Base-by-base conservation (phyloP, 352 stramenopile genomes). In the Globisporangium mamillatum region DNA sequence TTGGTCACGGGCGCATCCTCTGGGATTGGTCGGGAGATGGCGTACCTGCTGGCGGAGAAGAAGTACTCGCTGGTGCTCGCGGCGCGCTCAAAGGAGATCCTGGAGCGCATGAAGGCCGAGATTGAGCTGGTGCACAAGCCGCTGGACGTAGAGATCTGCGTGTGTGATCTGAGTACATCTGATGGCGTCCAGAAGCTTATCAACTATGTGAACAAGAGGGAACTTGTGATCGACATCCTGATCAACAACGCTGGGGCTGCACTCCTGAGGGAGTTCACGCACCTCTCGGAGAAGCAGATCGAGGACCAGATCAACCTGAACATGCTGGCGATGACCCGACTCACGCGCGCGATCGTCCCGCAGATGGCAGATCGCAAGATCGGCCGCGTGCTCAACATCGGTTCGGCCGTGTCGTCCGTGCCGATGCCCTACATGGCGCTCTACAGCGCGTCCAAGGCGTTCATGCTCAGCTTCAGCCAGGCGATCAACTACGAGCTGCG, bases 321-420 rank as follows among this genome's bases (percentile, higher is more conserved):
- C 60, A 78, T 94, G 57, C 77, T 80, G 14, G 78, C 82, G 3
- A 78, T 85, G 61, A 74, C 89, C 7, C 76, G 79, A n/a, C 63
- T 94, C 67, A 92, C 82, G 36, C 76, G 79, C 41, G 74, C 77
- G 4, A 74, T 97, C 24, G 64, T 93, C 25, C 83, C 88, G 38
- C 75, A 86, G 58, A 97, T 97, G 90, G 71, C 85, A 2, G 67
- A 78, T 64, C 79, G 89, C 10, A 77, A 83, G 27, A 63, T 84
- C 32, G 90, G 89, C 4, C 84, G 87, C 55, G 78, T 97, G 32
- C 70, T 97, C 52, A 96, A 96, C 70, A 84, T 97, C 25, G 86
- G 83, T 41, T 93, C 86, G 25, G 72, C 93, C 8, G 76, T 77
- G 0, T 80, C 72, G 2, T 64, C 78, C 3, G 70, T 78, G 60